Conservation (phyloP, 495 filamentous ascomycete species). For the Penicillium flavigenum region DNA sequence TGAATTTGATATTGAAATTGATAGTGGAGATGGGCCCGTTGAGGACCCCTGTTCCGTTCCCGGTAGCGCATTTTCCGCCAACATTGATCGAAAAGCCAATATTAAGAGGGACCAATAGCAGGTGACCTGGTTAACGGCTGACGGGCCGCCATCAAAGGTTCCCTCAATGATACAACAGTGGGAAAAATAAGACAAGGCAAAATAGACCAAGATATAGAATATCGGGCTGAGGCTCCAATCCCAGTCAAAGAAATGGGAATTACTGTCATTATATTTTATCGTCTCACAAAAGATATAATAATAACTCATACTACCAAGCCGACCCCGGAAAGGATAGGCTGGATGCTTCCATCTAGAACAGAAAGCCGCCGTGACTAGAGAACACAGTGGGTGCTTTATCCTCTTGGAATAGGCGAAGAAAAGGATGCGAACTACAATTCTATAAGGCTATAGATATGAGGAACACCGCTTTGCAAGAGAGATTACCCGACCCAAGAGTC, state of each 20-base stretch:
- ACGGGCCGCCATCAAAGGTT: background rate
- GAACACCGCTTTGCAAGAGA: background rate
- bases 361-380: background rate
- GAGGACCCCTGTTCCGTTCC: background rate
- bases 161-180: background rate
- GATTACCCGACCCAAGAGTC: background rate
- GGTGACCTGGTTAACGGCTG: background rate
- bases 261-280: background rate
- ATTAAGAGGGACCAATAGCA: background rate
- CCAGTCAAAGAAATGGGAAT: too few relatives aligned
- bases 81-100: background rate
- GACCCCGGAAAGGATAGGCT: background rate
- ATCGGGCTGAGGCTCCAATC: background rate
- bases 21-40: background rate
- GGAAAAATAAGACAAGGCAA: background rate
- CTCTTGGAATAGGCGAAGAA: background rate
- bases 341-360: background rate
- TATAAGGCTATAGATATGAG: background rate
- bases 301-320: background rate
- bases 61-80: background rate
- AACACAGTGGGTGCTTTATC: background rate
- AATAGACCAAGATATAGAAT: background rate
- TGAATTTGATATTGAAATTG: background rate
- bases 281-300: background rate
- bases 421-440: background rate